Conservation (phyloP, 768 basidiomycete species). For the Macrolepiota albuminosa region DNA sequence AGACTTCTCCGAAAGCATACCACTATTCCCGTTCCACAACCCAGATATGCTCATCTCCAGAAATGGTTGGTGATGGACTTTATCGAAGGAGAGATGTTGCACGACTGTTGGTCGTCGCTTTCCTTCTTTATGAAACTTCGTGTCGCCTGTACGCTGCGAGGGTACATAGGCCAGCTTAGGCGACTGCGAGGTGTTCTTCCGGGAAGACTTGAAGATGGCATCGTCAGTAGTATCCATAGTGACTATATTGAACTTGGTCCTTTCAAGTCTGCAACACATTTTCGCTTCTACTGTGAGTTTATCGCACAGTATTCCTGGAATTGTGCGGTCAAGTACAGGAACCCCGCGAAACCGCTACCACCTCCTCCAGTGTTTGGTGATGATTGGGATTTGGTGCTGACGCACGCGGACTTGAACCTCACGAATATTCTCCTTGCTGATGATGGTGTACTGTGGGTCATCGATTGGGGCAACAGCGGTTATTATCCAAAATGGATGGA, state of each 20-base stretch:
- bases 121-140: constrained; percentile 16
- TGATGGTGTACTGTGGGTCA: constrained; percentile 24
- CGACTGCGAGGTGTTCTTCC: background rate
- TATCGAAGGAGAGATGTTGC: constrained; percentile 19
- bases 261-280: constrained; percentile 2
- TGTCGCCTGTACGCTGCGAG: constrained; percentile 22
- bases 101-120: constrained; percentile 20
- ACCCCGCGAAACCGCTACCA: background rate
- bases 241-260: background rate
- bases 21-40: constrained; percentile 9
- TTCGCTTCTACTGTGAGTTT: background rate
- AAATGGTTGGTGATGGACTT: constrained; percentile 19
- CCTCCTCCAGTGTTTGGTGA: background rate
- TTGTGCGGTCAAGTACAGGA: background rate
- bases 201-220: background rate
- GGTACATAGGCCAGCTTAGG: constrained; percentile 23
- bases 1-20: background rate
- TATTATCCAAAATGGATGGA: constrained; percentile 26
- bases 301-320: background rate
- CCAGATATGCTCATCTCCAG: background rate
- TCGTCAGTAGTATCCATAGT: constrained; percentile 2
- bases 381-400: constrained; percentile 17
- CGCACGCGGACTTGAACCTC: constrained; percentile 23
- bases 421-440: constrained; percentile 22
- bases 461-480: constrained; percentile 25